A percentile compares a stretch with the other conserved stretches of the same genome.
These are phyloP conservation scores for Eucalyptus erythrocorys DNA, from an alignment of 345 rosid species.

Conservation along the genomic window DNA sequence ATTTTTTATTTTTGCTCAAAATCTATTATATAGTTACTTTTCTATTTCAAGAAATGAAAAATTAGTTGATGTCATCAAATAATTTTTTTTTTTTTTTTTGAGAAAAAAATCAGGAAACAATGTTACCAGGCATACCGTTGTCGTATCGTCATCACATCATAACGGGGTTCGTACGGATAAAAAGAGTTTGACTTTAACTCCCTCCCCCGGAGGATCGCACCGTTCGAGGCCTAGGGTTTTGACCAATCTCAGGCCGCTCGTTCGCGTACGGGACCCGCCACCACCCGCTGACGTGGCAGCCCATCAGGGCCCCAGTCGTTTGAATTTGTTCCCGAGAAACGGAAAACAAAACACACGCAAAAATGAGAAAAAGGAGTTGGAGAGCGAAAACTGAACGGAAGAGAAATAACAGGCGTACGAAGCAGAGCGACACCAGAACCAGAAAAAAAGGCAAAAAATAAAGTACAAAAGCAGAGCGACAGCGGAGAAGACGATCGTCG, in stretches of 20 bases:
- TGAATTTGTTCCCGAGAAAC: background rate
- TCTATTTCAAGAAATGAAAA: too few relatives aligned
- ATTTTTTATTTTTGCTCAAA: rapidly evolving
- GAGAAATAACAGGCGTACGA: background rate
- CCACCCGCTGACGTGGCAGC: background rate
- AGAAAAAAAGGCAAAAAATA: too few relatives aligned
- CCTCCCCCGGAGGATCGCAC: background rate
- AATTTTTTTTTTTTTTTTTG: too few relatives aligned
- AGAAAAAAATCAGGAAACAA: too few relatives aligned
- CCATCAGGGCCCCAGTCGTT: background rate
- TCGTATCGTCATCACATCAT: background rate
- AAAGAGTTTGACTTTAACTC: background rate
- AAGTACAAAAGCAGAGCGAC: background rate
- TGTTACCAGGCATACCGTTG: too few relatives aligned
- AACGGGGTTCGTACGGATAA: background rate
- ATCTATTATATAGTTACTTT: rapidly evolving
- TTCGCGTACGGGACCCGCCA: background rate
- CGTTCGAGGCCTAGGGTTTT: background rate
- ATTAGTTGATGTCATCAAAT: rapidly evolving
- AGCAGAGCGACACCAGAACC: too few relatives aligned
- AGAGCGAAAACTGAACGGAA: background rate
- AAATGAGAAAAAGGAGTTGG: background rate
- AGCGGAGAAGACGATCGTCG: background rate
- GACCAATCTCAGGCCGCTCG: background rate
- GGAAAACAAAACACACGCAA: background rate